These are phyloP conservation scores for Saxophila tyrrhenica DNA, from an alignment of 495 filamentous ascomycete species.

Conservation along the genomic window DNA sequence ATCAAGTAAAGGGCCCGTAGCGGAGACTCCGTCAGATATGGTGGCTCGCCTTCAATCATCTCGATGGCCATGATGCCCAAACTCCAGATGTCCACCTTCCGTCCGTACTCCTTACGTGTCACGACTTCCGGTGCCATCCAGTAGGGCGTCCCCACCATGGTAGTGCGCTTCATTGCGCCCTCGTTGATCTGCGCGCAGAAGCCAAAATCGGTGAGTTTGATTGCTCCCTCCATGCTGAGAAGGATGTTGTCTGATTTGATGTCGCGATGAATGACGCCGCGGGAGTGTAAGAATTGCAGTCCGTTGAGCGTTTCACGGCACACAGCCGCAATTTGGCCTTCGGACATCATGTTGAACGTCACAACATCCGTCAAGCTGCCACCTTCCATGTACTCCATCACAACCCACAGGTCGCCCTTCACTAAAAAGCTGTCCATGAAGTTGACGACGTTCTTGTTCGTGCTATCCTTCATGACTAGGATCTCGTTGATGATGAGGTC, in stretches of 20 bases:
- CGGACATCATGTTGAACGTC: slow-evolving; percentile 97
- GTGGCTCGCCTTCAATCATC: slow-evolving; percentile 98
- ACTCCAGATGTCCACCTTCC: slow-evolving; percentile 98
- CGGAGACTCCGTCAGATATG: slow-evolving; percentile 90
- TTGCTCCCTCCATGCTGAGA: slow-evolving; percentile 87
- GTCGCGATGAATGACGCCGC: slow-evolving; percentile 94
- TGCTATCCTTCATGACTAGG: slow-evolving; percentile 97
- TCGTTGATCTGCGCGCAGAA: slow-evolving; percentile 99
- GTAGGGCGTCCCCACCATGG: slow-evolving; percentile 98
- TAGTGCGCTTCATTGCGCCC: slow-evolving; percentile 89
- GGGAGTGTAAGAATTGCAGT: slow-evolving; percentile 90
- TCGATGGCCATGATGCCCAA: slow-evolving; percentile 99
- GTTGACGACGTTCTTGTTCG: slow-evolving; percentile 97
- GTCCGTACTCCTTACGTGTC: slow-evolving; percentile 91
- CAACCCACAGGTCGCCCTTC: slow-evolving; percentile 85
- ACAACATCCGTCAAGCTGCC: slow-evolving; percentile 96
- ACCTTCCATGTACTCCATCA: slow-evolving; percentile 99
- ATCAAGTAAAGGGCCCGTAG: slow-evolving; percentile 90
- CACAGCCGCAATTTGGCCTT: slow-evolving; percentile 91
- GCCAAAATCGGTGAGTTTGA: slow-evolving; percentile 95
- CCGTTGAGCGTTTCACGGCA: slow-evolving; percentile 86
- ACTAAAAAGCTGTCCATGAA: slow-evolving; percentile 94
- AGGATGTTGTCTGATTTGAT: slow-evolving; percentile 99
- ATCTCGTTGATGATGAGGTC: slow-evolving; percentile 99
- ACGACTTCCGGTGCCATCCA: slow-evolving; percentile 99